These are phyloP conservation scores for Candida gorgasii DNA, from an alignment of 805 yeast species.

Conservation along the genomic window DNA sequence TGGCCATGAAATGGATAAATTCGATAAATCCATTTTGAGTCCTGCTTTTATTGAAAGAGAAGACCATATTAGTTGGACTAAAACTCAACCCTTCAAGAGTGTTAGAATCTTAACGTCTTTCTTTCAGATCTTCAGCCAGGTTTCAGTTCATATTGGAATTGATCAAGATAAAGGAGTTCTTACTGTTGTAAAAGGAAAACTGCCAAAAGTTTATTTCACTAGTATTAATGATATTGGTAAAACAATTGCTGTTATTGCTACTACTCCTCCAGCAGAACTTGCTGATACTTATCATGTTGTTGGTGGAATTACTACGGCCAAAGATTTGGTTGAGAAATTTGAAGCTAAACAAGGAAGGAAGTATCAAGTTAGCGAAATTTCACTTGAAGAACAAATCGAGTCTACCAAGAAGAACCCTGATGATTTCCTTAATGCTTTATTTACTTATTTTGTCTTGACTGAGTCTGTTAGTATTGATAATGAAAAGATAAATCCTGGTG, in stretches of 20 bases:
- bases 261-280: slow-evolving; percentile 34
- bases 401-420: not conserved
- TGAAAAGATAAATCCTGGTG: slow-evolving; percentile 11
- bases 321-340: slow-evolving; percentile 29
- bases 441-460: not conserved
- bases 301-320: slow-evolving; percentile 41
- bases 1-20: slow-evolving; percentile 45
- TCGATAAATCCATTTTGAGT: slow-evolving; percentile 12
- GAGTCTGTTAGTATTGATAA: not conserved
- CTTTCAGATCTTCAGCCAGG: slow-evolving; percentile 29
- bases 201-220: slow-evolving; percentile 33
- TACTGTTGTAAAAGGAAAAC: slow-evolving; percentile 38
- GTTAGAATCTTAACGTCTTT: slow-evolving; percentile 46
- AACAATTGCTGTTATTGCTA: slow-evolving; percentile 40
- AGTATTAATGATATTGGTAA: slow-evolving; percentile 45
- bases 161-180: slow-evolving; percentile 34
- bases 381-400: not conserved
- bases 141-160: slow-evolving; percentile 36
- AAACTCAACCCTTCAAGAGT: slow-evolving; percentile 41
- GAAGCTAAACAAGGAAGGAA: slow-evolving; percentile 3
- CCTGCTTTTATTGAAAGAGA: slow-evolving; percentile 24
- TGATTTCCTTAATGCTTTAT: not conserved
- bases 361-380: not conserved
- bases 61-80: slow-evolving; percentile 33
- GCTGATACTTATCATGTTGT: slow-evolving; percentile 47